Conservation (phyloP, 345 rosid genomes). For the Brassica napus region Da-Ae NC_063445.1:30262001-30262500, state of each 20-base stretch:
- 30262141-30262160: slow-evolving; percentile 55
- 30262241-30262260: slow-evolving; percentile 69
- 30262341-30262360: slow-evolving; percentile 47
- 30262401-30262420: slow-evolving; percentile 42
- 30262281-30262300: neutral
- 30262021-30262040: slow-evolving; percentile 85
- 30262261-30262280: slow-evolving; percentile 29
- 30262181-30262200: slow-evolving; percentile 45
- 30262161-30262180: slow-evolving; percentile 44
- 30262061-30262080: slow-evolving; percentile 58
- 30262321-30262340: slow-evolving; percentile 44
- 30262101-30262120: slow-evolving; percentile 50
- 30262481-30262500: slow-evolving; percentile 31
- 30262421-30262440: neutral
- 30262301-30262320: slow-evolving; percentile 30
- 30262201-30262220: slow-evolving; percentile 39
- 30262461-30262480: slow-evolving; percentile 43
- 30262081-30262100: slow-evolving; percentile 41
- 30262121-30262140: slow-evolving; percentile 44
- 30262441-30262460: slow-evolving; percentile 22
- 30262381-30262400: slow-evolving; percentile 20
- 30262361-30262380: slow-evolving; percentile 30
- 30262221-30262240: slow-evolving; percentile 53
- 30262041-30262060: slow-evolving; percentile 81
- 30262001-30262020: slow-evolving; percentile 76